Evolutionary conservation across 2,329 filamentous ascomycete species (phyloP), one percentile per base, ranked within the genome.

Genomic region (Aspergillus quadricinctus): DNA sequence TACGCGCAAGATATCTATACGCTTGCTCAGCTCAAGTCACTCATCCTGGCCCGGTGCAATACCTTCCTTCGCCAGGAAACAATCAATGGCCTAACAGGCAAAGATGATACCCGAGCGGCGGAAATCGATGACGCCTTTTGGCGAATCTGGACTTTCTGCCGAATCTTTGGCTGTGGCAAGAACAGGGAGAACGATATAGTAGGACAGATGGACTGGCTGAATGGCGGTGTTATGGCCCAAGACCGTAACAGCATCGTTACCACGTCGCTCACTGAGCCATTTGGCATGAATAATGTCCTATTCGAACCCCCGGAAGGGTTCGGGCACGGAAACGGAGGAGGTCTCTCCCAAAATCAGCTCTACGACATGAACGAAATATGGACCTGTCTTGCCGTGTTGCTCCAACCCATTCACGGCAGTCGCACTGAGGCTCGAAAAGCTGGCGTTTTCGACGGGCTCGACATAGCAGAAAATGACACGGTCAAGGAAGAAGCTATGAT

Each of bases 61-160:
- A 78, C 79, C 0, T 83, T 83, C 58, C 73, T 86, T 28, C 81
- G 83, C 8, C 77, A 77, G 1, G 81, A 84, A 54, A 86, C 84
- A 0, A 75, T 81, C 5, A 70, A 73, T 23, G 83, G 82, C 2
- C 74, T 87, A 3, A 73, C 78, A 1, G 80, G 79, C 3, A 68
- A 75, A 21, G 75, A 78, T 46, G 72, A 76, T 8, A 62, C 69
- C 2, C 75, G 78, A 8, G 77, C 80, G 1, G 73, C 75, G 43
- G 79, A 83, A 55, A 77, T 87, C 27, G 81, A 86, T 56, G 79
- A 85, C 67, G 84, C 84, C 0, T 78, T 87, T 49, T 87, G 83
- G 83, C 80, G 84, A 2, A 81, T 88, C 29, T 87, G 84, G 84
- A 84, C 81, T 0, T 88, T 87, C 69, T 87, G 84, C 69, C 80